Base-by-base conservation (phyloP, 2,329 filamentous ascomycete species). In the Penicillium sclerotiorum region DNA sequence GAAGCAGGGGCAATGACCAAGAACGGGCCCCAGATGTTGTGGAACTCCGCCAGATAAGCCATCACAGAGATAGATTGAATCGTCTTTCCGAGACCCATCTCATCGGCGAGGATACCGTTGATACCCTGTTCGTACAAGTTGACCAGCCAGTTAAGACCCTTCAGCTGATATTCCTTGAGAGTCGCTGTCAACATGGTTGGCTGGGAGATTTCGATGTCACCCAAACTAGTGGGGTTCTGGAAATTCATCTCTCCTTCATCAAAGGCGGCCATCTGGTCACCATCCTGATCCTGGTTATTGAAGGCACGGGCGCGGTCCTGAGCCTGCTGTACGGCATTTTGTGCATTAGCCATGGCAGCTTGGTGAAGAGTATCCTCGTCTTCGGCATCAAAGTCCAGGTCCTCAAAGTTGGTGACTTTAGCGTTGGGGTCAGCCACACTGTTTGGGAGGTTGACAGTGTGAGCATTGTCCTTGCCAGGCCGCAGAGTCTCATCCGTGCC, bases 181-280 rank as follows among this genome's bases (percentile, higher is more conserved):
- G 95, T 90, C 44, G 92, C 90, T 57, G 89, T 92, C 65, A 99
- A 83, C 74, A 97, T 85, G 73, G 91, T 95, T 8, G 94, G 94
- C 69, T 99, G 94, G 56, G 92, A 87, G 49, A 99, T 90, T 65
- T 96, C 89, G 59, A 96, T 90, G 62, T 94, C 92, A 62, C 93
- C 93, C 62, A 99, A 81, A 65, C 93, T 94, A 4, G 92, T 94
- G 0, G 94, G 94, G 69, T 99, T 97, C 75, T 99, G 94, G 79
- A 99, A 99, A 76, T 99, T 99, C 88, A 99, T 90, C 75, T 99
- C 94, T 62, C 92, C 93, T 64, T 96, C 92, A 51, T 96, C 91
- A 58, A 94, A 88, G 71, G 88, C 85, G 50, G 83, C 84, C 65
- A 85, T 83, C 45, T 84, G 78, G 45, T 79, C 77, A 2, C 48